Evolutionary conservation across 2,329 filamentous ascomycete genomes (phyloP).

Genomic region (Neofusicoccum sp.): DNA sequence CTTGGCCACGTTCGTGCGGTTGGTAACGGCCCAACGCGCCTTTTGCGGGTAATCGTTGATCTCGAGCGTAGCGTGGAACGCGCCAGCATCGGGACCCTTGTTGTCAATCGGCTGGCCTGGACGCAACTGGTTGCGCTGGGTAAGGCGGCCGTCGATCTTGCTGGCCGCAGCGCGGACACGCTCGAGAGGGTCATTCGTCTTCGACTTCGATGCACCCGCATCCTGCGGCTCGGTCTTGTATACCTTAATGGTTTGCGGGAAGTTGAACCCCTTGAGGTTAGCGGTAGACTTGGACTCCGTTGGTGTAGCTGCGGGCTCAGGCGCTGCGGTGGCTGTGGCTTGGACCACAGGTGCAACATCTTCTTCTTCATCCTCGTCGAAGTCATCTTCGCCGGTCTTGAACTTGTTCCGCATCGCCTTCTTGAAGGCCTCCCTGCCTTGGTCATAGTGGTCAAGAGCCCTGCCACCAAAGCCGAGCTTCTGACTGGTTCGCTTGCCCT

Average conservation of each 20-base stretch:
- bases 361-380: slow-evolving; percentile 69
- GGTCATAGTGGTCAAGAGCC: slow-evolving; percentile 85
- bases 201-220: slow-evolving; percentile 50
- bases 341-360: slow-evolving; percentile 54
- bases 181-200: slow-evolving; percentile 63
- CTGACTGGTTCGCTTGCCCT: slow-evolving; percentile 88
- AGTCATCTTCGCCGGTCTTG: slow-evolving; percentile 68
- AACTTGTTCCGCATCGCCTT: slow-evolving; percentile 71
- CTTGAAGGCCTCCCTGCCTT: slow-evolving; percentile 83
- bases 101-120: slow-evolving; percentile 96
- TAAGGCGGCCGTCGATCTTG: slow-evolving; percentile 86
- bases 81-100: slow-evolving; percentile 93
- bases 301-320: slow-evolving; percentile 22
- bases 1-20: slow-evolving; percentile 96
- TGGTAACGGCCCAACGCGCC: slow-evolving; percentile 97
- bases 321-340: slow-evolving; percentile 55
- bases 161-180: slow-evolving; percentile 88
- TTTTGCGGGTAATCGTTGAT: slow-evolving; percentile 99
- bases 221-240: slow-evolving; percentile 63
- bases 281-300: slow-evolving; percentile 22
- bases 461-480: slow-evolving; percentile 96
- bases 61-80: slow-evolving; percentile 93
- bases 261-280: slow-evolving; percentile 36
- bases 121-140: slow-evolving; percentile 83
- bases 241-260: slow-evolving; percentile 70